Conservation (phyloP, 805 yeast genomes). For the Nakazawaea ambrosiae region DNA sequence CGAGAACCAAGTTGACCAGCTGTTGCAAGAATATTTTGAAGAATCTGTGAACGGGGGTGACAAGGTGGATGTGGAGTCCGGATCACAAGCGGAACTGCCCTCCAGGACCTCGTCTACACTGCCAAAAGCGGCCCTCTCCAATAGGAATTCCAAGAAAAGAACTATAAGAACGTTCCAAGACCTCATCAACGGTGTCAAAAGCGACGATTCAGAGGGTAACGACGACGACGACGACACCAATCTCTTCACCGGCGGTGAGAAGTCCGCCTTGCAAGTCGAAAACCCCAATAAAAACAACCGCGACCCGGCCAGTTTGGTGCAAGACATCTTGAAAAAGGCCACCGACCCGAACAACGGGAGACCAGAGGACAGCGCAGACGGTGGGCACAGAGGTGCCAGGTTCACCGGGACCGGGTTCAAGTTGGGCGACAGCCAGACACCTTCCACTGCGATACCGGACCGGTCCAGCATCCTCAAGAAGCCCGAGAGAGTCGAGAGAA, state of each 20-base stretch:
- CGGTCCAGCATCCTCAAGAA: constrained; percentile 19
- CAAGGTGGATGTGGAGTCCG: background rate
- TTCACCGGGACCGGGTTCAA: constrained; percentile 49
- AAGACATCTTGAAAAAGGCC: constrained; percentile 60
- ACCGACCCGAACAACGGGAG: constrained; percentile 36
- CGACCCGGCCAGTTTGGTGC: constrained; percentile 36
- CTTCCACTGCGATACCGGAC: constrained; percentile 24
- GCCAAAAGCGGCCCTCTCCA: too few relatives aligned
- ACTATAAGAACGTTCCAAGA: constrained; percentile 26
- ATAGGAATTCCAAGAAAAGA: background rate
- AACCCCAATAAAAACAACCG: constrained; percentile 44
- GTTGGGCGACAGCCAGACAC: constrained; percentile 35
- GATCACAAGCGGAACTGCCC: background rate
- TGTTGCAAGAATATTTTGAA: constrained; percentile 7
- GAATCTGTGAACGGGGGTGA: constrained; percentile 2
- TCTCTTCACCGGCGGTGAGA: constrained; percentile 57
- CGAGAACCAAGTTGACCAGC: constrained; percentile 20
- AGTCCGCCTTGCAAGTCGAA: constrained; percentile 73
- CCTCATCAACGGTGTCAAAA: constrained; percentile 23
- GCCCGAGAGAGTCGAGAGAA: constrained; percentile 57
- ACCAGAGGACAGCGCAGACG: constrained; percentile 20
- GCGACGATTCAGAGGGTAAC: constrained; percentile 25
- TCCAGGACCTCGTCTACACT: background rate
- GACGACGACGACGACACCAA: constrained; percentile 29
- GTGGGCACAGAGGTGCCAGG: constrained; percentile 15